Evolutionary conservation across 1,139 yeast genomes (phyloP).

Genomic region (Yamadazyma friedrichii): DNA sequence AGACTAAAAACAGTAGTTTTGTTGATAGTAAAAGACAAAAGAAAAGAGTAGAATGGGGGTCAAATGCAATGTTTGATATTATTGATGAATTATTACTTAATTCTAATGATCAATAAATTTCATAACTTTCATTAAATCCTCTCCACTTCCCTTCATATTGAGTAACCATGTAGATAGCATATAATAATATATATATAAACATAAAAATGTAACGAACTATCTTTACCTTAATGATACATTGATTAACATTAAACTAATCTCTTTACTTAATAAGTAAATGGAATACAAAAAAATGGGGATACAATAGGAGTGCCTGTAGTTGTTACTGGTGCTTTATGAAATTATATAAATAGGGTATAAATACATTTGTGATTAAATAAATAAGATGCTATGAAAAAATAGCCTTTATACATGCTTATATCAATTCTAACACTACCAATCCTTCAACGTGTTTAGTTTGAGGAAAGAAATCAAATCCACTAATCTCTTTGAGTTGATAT

Average conservation of each 20-base stretch:
- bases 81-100: slow-evolving; percentile 40
- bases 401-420: slow-evolving; percentile 3
- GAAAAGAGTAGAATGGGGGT: slow-evolving; percentile 71
- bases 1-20: slow-evolving; percentile 49
- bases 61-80: slow-evolving; percentile 51
- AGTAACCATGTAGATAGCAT: background rate
- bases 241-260: too few relatives aligned
- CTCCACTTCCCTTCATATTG: too few relatives aligned
- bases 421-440: slow-evolving; percentile 34
- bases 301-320: too few relatives aligned
- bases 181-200: background rate
- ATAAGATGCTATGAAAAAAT: too few relatives aligned
- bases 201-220: too few relatives aligned
- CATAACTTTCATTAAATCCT: too few relatives aligned
- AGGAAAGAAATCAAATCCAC: slow-evolving; percentile 49
- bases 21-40: slow-evolving; percentile 59
- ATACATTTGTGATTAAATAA: too few relatives aligned
- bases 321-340: too few relatives aligned
- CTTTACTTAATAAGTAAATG: too few relatives aligned
- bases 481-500: slow-evolving; percentile 31
- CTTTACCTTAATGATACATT: too few relatives aligned
- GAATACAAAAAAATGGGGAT: too few relatives aligned
- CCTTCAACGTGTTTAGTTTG: slow-evolving; percentile 50
- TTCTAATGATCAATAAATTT: slow-evolving; percentile 5
- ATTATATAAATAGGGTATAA: too few relatives aligned